phyloP scores from a whole-genome alignment of 2,329 filamentous ascomycete species.

The Alternaria sp. region DNA sequence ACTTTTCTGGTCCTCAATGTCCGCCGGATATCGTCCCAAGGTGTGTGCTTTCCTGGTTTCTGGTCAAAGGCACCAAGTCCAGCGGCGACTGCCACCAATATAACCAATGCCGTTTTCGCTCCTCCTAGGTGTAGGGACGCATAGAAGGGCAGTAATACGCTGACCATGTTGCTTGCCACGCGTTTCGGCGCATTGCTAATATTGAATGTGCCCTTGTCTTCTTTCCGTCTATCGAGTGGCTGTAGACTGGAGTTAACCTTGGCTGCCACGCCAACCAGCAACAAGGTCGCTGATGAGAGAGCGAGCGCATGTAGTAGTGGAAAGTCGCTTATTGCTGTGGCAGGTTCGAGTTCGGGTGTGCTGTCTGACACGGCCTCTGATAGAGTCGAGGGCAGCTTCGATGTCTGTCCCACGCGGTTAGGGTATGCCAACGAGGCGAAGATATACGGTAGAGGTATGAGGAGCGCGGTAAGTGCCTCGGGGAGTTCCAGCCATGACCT shows the following conservation, averaged over 20 bases:
- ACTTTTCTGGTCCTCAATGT: constrained; percentile 49
- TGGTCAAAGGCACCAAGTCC: constrained; percentile 52
- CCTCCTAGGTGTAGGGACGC: constrained; percentile 65
- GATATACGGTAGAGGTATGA: constrained; percentile 60
- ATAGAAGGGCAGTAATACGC: constrained; percentile 64
- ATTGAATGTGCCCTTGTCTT: constrained; percentile 26
- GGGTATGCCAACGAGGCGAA: constrained; percentile 59
- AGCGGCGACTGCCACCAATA: constrained; percentile 59
- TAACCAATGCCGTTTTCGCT: constrained; percentile 60
- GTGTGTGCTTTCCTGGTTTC: constrained; percentile 44
- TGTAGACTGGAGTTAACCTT: constrained; percentile 41
- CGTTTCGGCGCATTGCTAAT: constrained; percentile 23
- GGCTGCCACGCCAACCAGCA: constrained; percentile 55
- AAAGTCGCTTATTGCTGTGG: constrained; percentile 21
- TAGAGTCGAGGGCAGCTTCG: constrained; percentile 29
- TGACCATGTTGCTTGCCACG: constrained; percentile 49
- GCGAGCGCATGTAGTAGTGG: constrained; percentile 56
- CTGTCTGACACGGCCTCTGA: constrained; percentile 36
- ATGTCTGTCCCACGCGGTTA: constrained; percentile 19
- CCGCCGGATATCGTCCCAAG: constrained; percentile 44
- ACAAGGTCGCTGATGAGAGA: constrained; percentile 57
- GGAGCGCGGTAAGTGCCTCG: constrained; percentile 60
- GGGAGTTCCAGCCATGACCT: constrained; percentile 51
- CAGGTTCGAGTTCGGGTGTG: constrained; percentile 20
- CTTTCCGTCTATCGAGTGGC: constrained; percentile 49